These are phyloP conservation scores for Ampelocalamus luodianensis DNA, from an alignment of 176 grass and related monocot genomes.

Conservation along the genomic window DNA sequence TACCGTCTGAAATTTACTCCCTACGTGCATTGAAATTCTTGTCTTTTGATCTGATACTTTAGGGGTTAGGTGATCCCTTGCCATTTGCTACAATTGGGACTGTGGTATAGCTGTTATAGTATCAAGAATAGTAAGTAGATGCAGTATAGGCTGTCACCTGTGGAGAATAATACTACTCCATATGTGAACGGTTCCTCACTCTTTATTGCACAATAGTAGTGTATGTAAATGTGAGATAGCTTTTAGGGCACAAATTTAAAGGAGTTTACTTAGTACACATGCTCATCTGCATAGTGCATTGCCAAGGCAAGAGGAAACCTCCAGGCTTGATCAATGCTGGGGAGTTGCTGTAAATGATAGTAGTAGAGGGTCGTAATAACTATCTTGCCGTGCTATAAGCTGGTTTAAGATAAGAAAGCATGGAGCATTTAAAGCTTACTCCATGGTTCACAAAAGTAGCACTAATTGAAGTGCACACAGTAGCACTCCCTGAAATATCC, in stretches of 20 bases:
- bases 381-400: slow-evolving; percentile 3
- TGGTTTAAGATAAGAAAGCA: not conserved
- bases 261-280: slow-evolving; percentile 26
- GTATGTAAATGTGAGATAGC: slow-evolving; percentile 32
- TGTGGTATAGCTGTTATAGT: not conserved
- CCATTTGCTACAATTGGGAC: slow-evolving; percentile 27
- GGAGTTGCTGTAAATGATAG: slow-evolving; percentile 9
- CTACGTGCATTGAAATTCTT: not conserved
- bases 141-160: not conserved
- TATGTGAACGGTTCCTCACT: slow-evolving; percentile 15
- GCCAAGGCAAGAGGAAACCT: not conserved
- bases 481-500: not conserved
- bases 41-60: slow-evolving; percentile 4
- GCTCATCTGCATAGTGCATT: slow-evolving; percentile 17
- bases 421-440: slow-evolving; percentile 6
- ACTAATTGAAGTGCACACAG: slow-evolving; percentile 1
- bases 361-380: not conserved
- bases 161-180: not conserved
- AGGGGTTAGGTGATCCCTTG: not conserved
- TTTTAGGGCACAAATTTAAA: slow-evolving; percentile 23
- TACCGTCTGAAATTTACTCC: not conserved
- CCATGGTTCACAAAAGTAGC: slow-evolving; percentile 26
- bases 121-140: not conserved
- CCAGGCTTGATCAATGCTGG: slow-evolving; percentile 17
- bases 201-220: slow-evolving; percentile 13